Conservation (phyloP, 805 yeast genomes). For the Saturnispora hagleri region DNA sequence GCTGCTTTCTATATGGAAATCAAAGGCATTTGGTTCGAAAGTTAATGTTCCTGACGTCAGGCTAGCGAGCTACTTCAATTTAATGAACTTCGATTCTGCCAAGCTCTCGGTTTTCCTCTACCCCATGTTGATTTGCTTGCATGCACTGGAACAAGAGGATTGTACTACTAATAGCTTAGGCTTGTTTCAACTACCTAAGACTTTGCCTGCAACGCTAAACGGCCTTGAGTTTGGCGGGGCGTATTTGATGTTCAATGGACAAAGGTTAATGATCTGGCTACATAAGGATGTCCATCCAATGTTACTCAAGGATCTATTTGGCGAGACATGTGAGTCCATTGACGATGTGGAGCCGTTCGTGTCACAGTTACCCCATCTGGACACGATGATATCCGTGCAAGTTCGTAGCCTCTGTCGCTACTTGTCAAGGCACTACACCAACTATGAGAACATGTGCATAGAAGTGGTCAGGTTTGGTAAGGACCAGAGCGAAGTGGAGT, state of each 20-base stretch:
- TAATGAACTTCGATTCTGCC: constrained; percentile 47
- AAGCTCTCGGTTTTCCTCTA: constrained; percentile 58
- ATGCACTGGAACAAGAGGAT: constrained; percentile 51
- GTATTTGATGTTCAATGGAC: constrained; percentile 67
- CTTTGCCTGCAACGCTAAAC: constrained; percentile 35
- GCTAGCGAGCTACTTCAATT: constrained; percentile 41
- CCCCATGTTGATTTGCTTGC: constrained; percentile 72
- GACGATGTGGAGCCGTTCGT: constrained; percentile 37
- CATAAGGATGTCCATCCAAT: constrained; percentile 59
- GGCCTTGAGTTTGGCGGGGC: constrained; percentile 58
- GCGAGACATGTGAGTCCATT: constrained; percentile 37
- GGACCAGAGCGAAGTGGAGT: constrained; percentile 50
- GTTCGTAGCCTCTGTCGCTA: constrained; percentile 54
- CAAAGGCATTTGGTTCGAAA: constrained; percentile 48
- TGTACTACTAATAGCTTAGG: constrained; percentile 37
- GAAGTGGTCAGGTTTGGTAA: constrained; percentile 55
- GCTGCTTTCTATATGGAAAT: constrained; percentile 60
- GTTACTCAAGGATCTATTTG: constrained; percentile 68
- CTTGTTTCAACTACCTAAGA: constrained; percentile 41
- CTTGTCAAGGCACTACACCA: constrained; percentile 35
- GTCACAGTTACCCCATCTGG: constrained; percentile 59
- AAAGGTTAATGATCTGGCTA: constrained; percentile 49
- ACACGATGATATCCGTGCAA: constrained; percentile 60
- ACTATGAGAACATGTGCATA: constrained; percentile 36
- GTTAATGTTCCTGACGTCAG: constrained; percentile 54